Evolutionary conservation across 1,284 basidiomycete genomes (phyloP), one percentile per base, ranked within the genome.

Genomic region (Trametes sp.): DNA sequence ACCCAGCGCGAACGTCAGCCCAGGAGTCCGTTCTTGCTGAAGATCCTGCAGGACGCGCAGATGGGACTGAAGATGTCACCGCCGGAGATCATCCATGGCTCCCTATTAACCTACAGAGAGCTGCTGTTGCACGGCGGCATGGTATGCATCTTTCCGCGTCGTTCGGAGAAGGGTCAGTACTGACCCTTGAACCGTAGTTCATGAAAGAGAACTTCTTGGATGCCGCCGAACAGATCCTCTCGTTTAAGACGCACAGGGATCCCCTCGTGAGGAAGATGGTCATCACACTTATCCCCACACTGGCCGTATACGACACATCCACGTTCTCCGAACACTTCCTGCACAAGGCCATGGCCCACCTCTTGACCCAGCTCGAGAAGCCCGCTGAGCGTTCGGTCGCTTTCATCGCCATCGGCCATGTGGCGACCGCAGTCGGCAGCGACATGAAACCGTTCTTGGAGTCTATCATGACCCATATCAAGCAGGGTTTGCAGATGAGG

Each of bases 381-480:
- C 90, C 95, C 0, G 87, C 87, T 35, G 98, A 99, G 73, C 86
- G 96, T 48, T 91, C 94, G 33, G 94, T 95, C 92, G 95, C 96
- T 0, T 98, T 98, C 75, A 91, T 98, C 71, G 96, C 98, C 1
- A 96, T 99, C 67, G 98, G 98, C 0, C 95, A 98, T 70, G 94
- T 98, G 41, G 94, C 97, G 0, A 88, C 89, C 35, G 93, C 95
- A 52, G 94, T 99, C 54, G 91, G 92, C 29, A 93, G 94, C 66
- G 94, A 96, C 67, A 98, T 99, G 93, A 95, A 96, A 72, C 90
- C 91, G 1, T 99, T 98, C 78, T 86, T 99, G 51, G 97, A 99
- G 65, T 88, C 91, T 3, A 94, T 98, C 62, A 93, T 99, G 86
- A 80, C 81, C 54, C 92, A 95, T 61, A 94, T 98, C 73, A 98